phyloP scores from a whole-genome alignment of 352 stramenopile species.

The Aphanomyces stellatus region DNA sequence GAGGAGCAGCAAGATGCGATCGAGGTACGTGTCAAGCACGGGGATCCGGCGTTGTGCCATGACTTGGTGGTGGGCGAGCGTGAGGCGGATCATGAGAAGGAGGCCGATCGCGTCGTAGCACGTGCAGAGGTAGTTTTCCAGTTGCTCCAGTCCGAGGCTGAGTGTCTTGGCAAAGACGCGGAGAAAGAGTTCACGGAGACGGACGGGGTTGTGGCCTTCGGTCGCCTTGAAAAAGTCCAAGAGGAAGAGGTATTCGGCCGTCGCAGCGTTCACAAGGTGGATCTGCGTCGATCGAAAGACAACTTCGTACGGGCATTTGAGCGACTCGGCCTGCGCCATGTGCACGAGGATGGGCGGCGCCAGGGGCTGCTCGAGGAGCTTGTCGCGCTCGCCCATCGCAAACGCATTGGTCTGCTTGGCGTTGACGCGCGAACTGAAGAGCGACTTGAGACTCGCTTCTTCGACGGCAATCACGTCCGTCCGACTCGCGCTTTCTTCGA shows the following conservation, averaged over 20 bases:
- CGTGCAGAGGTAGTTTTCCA: constrained; percentile 98
- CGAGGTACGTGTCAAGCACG: constrained; percentile 94
- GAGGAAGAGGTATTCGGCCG: constrained; percentile 96
- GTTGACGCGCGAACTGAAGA: constrained; percentile 84
- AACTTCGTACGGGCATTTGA: constrained; percentile 94
- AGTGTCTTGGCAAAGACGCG: constrained; percentile 94
- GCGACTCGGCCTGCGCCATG: constrained; percentile 87
- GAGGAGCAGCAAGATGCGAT: constrained; percentile 91
- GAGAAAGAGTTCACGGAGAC: constrained; percentile 88
- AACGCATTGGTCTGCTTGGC: constrained; percentile 96
- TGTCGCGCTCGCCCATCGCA: constrained; percentile 83
- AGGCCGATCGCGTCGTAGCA: constrained; percentile 96
- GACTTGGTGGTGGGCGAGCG: constrained; percentile 70
- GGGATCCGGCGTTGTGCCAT: constrained; percentile 84
- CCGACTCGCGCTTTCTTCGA: constrained; percentile 88
- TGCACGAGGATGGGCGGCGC: constrained; percentile 90
- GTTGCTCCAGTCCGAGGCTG: constrained; percentile 92
- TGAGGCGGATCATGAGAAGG: constrained; percentile 98
- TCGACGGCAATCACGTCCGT: constrained; percentile 94
- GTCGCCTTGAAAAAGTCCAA: constrained; percentile 89
- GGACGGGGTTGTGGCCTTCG: constrained; percentile 53
- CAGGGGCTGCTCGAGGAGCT: constrained; percentile 78
- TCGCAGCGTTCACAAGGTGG: constrained; percentile 96
- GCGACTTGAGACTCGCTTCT: constrained; percentile 87
- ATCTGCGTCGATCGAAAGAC: constrained; percentile 95